Evolutionary conservation across 306 rosid genomes (phyloP).

Genomic region (Prunus kanzakura): DNA sequence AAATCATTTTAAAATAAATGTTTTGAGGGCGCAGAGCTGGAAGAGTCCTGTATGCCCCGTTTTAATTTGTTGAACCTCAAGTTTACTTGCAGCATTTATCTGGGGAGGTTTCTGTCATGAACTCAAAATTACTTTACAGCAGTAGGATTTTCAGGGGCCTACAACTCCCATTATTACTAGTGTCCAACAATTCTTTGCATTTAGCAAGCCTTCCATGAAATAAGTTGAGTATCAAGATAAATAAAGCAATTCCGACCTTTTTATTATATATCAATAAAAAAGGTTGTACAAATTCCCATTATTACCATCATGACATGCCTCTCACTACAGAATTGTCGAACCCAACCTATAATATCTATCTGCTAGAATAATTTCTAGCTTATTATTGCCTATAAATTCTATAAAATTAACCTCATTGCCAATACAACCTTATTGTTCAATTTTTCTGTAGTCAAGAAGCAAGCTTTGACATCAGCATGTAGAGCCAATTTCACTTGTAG

Average conservation of each 20-base stretch:
- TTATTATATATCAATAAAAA: neutral
- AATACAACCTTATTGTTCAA: neutral
- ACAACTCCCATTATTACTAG: too few species aligned
- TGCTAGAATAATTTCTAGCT: conserved; percentile 18
- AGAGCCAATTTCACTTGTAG: neutral
- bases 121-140: too few species aligned
- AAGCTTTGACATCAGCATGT: conserved; percentile 2
- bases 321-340: neutral
- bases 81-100: too few species aligned
- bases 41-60: too few species aligned
- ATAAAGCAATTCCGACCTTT: neutral
- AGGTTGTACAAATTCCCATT: neutral
- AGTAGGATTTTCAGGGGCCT: too few species aligned
- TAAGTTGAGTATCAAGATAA: neutral
- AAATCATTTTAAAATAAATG: too few species aligned
- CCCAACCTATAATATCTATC: neutral
- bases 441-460: neutral
- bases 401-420: neutral
- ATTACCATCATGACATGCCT: neutral
- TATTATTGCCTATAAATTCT: conserved; percentile 7
- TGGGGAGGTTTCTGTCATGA: too few species aligned
- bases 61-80: too few species aligned
- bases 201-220: neutral
- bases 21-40: too few species aligned
- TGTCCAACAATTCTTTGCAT: too few species aligned